Percentiles rank a stretch among this genome's conserved stretches.
Conservation (phyloP, 2,329 filamentous ascomycete genomes). For the Beauveria sp. region DNA sequence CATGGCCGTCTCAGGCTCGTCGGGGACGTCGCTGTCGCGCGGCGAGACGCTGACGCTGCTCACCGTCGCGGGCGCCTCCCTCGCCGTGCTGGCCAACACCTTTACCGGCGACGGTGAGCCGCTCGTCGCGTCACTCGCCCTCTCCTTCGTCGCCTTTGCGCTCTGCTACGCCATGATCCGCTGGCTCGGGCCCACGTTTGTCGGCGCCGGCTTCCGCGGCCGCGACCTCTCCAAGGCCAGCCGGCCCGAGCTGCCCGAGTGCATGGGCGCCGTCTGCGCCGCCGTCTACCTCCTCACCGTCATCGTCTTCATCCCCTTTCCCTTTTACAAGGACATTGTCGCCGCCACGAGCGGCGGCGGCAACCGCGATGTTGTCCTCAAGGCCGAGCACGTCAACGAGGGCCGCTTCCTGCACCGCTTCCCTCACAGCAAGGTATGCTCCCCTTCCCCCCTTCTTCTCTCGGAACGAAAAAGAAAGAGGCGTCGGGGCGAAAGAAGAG, state of each 20-base stretch:
- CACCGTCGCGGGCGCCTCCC: slow-evolving; percentile 58
- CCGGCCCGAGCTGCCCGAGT: slow-evolving; percentile 78
- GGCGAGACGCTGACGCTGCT: slow-evolving; percentile 49
- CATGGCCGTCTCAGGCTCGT: slow-evolving; percentile 7
- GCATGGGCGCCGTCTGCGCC: slow-evolving; percentile 90
- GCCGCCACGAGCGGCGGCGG: slow-evolving; percentile 89
- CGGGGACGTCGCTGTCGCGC: slow-evolving; percentile 30
- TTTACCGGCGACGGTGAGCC: slow-evolving; percentile 83
- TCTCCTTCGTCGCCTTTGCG: slow-evolving; percentile 77
- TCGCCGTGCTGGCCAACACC: slow-evolving; percentile 70
- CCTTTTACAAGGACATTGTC: slow-evolving; percentile 97
- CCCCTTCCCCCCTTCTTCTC: too few species aligned
- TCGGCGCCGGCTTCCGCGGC: slow-evolving; percentile 81
- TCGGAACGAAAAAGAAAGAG: background rate
- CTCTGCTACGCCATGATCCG: slow-evolving; percentile 78
- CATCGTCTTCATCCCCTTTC: slow-evolving; percentile 90
- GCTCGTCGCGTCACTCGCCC: slow-evolving; percentile 77
- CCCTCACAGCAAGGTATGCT: slow-evolving; percentile 77
- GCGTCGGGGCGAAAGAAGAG: background rate
- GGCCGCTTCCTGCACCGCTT: slow-evolving; percentile 86
- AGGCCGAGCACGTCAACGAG: slow-evolving; percentile 65
- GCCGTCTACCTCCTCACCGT: slow-evolving; percentile 84
- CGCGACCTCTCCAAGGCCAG: slow-evolving; percentile 70
- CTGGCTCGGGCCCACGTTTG: slow-evolving; percentile 88
- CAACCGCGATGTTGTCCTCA: slow-evolving; percentile 77